Base-by-base conservation (phyloP, 371 early-diverging fungal species). In the Rhizopus sp. region DNA sequence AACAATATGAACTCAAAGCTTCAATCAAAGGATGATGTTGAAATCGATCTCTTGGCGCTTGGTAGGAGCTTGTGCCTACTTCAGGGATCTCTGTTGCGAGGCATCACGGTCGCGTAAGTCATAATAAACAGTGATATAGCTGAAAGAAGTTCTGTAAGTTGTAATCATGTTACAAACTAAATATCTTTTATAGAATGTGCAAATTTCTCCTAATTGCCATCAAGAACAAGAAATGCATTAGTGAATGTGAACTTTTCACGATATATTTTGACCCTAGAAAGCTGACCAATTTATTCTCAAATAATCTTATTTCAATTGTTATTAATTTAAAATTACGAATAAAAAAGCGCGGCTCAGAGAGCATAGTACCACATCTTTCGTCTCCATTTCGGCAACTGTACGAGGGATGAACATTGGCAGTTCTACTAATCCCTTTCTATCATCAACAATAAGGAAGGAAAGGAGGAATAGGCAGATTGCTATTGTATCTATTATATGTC, bases 191-290 rank as follows among this genome's bases (percentile, higher is more conserved):
- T 57, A 57, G 57, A 16, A 41, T 57, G 50, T 31, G 41, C 16
- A 57, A 59, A 40, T 55, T 61, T 34, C 61, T 55, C 13, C 55
- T 61, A 37, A 15, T 44, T 30, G 44, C 62, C 56, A 56, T 62
- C 16, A 62, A 56, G 15, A 39, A 42, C 33, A 62, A 56, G 56
- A 15, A 55, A 55, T 55, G 52, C 5, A 37, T 62, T 15, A 53
- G 56, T 6, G 56, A 62, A 62, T 55, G 40, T 17, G 62, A 56
- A 56, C 56, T 62, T 10, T 52, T 62, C 29, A 52, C 56, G n/a
- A 59, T 47, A 41, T 59, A 61, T 53, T 65, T 60, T 39, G 66
- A 65, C 35, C 61, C 66, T n/a, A 40, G n/a, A n/a, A n/a, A n/a
- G n/a, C n/a, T n/a, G n/a, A n/a, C n/a, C n/a, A n/a, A n/a, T n/a